A percentile compares a stretch with the other conserved stretches of the same genome.
Evolutionary conservation across 495 filamentous ascomycete species (phyloP).

Genomic region (Talaromyces proteolyticus): DNA sequence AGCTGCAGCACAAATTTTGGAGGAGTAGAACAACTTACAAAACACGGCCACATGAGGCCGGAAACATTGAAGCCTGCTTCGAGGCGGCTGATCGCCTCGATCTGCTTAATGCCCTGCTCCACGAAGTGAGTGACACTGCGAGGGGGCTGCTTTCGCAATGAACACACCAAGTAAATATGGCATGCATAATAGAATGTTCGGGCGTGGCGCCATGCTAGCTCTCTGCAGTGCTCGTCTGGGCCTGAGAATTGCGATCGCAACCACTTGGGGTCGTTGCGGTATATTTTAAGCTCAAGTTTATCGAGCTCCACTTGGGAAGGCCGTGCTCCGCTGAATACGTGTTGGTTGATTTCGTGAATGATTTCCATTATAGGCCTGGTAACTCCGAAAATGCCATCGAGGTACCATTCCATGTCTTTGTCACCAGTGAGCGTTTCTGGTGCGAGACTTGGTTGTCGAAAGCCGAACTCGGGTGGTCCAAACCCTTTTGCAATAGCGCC

Average conservation of each 20-base stretch:
- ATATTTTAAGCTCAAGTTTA: background rate
- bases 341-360: background rate
- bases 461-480: background rate
- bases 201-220: background rate
- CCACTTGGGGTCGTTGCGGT: background rate
- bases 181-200: background rate
- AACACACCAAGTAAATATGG: background rate
- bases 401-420: background rate
- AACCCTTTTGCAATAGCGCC: background rate
- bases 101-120: background rate
- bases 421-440: background rate
- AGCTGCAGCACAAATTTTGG: background rate
- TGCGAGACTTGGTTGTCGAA: background rate
- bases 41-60: background rate
- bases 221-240: background rate
- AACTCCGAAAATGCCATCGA: background rate
- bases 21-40: background rate
- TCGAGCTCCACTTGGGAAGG: background rate
- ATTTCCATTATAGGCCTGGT: background rate
- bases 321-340: background rate
- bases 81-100: background rate
- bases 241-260: background rate
- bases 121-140: background rate
- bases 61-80: background rate
- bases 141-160: background rate